Evolutionary conservation across 2,329 filamentous ascomycete genomes (phyloP), one percentile per base, ranked within the genome.

Genomic region (Rhinocladiella mackenziei): DNA sequence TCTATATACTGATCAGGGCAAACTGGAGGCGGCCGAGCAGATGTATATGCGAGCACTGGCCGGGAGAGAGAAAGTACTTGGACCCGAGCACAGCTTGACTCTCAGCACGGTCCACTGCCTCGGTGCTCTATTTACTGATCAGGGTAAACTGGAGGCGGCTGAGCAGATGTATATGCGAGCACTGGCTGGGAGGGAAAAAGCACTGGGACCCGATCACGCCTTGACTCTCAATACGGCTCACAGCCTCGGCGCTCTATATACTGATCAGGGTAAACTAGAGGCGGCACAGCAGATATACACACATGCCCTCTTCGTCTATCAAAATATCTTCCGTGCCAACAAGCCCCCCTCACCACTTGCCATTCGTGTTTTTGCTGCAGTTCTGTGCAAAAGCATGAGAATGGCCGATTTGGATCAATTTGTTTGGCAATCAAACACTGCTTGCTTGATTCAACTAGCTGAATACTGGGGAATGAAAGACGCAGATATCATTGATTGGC

Each of bases 91-190:
- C 43, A 39, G 18, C 9, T 52, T 31, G 3, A 60, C 55, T 11
- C 48, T 59, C n/a, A n/a, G 29, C 14, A 54, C 54, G 14, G 48
- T 59, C 22, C 46, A 56, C 30, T 50, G 52, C 40, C 44, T 60
- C 14, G 58, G 50, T 4, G 5, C 8, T 45, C 45, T 55, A 14
- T 55, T 57, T 43, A 10, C 3, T 9, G 40, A 53, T 18, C 55
- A 56, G 35, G 56, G 56, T 22, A 55, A 55, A 50, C 50, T 57
- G 9, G 32, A 53, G 11, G 45, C 58, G 48, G 51, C 57, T 32
- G 55, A 55, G 38, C 38, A 15, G 38, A 26, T 26, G 28, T 30
- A 30, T 13, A 10, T 5, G 5, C 28, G 28, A n/a, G 28, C 28
- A n/a, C 28, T 30, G 11, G 11, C n/a, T n/a, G 28, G 28, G 11